Percentiles rank a stretch among this genome's conserved stretches.
These are phyloP conservation scores for Syzygium oleosum DNA, from an alignment of 345 rosid species.

Conservation along the genomic window DNA sequence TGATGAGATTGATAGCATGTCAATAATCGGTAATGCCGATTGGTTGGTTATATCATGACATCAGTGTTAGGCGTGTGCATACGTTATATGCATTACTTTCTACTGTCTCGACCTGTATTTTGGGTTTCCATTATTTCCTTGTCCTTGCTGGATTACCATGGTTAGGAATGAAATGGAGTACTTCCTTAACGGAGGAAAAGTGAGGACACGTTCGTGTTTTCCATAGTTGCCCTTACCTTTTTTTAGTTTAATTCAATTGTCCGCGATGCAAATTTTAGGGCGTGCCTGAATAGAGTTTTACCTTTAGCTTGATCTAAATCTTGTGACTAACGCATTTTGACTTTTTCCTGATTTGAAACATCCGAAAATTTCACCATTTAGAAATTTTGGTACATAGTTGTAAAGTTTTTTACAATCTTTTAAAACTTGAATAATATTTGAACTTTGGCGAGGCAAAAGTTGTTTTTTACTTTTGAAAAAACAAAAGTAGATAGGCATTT, in stretches of 20 bases:
- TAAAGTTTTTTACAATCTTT: no score
- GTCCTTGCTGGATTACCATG: neutral
- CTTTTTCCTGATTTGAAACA: neutral
- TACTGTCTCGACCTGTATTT: neutral
- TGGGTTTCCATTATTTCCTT: neutral
- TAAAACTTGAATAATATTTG: neutral
- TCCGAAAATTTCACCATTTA: neutral
- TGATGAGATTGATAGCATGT: fast-evolving
- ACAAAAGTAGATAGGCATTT: neutral
- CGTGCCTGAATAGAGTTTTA: neutral
- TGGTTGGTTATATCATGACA: no score
- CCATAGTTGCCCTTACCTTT: neutral
- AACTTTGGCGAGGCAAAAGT: neutral
- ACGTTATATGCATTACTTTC: neutral
- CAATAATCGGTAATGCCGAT: fast-evolving
- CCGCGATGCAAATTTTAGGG: neutral
- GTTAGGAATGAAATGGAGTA: neutral
- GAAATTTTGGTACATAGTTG: neutral
- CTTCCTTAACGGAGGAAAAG: neutral
- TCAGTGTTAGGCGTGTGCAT: no score
- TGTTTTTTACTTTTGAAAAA: neutral
- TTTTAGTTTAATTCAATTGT: neutral
- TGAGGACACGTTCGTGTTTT: neutral
- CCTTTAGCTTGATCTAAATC: neutral
- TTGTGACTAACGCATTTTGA: neutral